Evolutionary conservation across 2,329 filamentous ascomycete genomes (phyloP).

Genomic region (Epichloe uncinata): DNA sequence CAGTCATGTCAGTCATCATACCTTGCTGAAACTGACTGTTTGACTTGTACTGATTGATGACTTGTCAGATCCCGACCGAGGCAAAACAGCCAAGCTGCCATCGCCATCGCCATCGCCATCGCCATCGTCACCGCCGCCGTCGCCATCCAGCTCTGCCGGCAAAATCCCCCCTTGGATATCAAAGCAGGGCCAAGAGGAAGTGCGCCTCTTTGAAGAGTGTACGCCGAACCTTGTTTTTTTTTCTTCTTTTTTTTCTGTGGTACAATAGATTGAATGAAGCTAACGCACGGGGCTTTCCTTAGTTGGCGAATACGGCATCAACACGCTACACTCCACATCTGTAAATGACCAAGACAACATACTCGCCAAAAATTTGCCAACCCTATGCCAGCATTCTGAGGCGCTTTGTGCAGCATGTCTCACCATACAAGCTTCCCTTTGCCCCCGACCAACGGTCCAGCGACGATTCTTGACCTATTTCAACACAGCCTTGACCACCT

Average conservation of each 20-base stretch:
- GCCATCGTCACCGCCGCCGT: too few species aligned
- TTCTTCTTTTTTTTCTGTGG: background rate
- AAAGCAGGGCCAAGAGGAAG: background rate
- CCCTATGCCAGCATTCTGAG: background rate
- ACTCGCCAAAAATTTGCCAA: background rate
- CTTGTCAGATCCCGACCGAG: background rate
- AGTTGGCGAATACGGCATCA: background rate
- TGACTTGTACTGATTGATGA: background rate
- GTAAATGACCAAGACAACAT: slow-evolving; percentile 2
- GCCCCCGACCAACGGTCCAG: background rate
- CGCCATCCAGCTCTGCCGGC: background rate
- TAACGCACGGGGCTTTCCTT: background rate
- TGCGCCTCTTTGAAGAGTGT: background rate
- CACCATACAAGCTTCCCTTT: background rate
- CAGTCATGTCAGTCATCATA: background rate
- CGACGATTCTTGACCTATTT: background rate
- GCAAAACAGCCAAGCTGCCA: background rate
- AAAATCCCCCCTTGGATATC: background rate
- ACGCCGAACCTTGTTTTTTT: background rate
- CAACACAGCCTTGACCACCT: background rate
- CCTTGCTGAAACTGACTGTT: too few species aligned
- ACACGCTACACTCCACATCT: background rate
- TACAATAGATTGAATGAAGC: background rate
- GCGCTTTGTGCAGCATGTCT: background rate
- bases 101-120: too few species aligned